Percentiles rank a stretch among this genome's conserved stretches.
Conservation (phyloP, 805 yeast genomes). For the Wickerhamomyces kurtzmanii region DNA sequence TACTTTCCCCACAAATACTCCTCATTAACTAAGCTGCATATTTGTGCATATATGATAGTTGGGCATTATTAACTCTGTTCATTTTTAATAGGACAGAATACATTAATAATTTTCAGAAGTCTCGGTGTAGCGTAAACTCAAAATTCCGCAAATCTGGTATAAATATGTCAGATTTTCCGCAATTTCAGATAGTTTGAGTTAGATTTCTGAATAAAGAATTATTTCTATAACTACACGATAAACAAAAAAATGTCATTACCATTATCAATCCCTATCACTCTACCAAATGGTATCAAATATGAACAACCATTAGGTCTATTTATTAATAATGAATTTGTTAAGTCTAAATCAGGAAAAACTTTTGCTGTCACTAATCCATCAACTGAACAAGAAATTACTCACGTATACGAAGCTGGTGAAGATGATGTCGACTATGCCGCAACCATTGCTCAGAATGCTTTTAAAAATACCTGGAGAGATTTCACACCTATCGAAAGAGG, state of each 20-base stretch:
- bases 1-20: no score
- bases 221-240: constrained; percentile 6
- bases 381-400: constrained; percentile 55
- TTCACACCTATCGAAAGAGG: constrained; percentile 56
- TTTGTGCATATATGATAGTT: no score
- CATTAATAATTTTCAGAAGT: not conserved
- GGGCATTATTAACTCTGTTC: no score
- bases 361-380: constrained; percentile 53
- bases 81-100: not conserved
- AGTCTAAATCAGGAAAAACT: constrained; percentile 43
- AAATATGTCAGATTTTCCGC: not conserved
- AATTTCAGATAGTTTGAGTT: not conserved
- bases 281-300: constrained; percentile 61
- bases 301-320: constrained; percentile 69
- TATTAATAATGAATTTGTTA: constrained; percentile 61
- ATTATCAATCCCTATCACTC: constrained; percentile 33
- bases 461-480: constrained; percentile 51
- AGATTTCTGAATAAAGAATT: not conserved
- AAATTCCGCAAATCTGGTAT: not conserved
- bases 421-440: constrained; percentile 80
- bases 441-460: constrained; percentile 71
- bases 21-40: no score
- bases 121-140: not conserved
- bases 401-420: constrained; percentile 54
- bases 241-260: constrained; percentile 23